Evolutionary conservation across 2,329 filamentous ascomycete genomes (phyloP), one percentile per base, ranked within the genome.

Genomic region (Aureobasidium sp.): DNA sequence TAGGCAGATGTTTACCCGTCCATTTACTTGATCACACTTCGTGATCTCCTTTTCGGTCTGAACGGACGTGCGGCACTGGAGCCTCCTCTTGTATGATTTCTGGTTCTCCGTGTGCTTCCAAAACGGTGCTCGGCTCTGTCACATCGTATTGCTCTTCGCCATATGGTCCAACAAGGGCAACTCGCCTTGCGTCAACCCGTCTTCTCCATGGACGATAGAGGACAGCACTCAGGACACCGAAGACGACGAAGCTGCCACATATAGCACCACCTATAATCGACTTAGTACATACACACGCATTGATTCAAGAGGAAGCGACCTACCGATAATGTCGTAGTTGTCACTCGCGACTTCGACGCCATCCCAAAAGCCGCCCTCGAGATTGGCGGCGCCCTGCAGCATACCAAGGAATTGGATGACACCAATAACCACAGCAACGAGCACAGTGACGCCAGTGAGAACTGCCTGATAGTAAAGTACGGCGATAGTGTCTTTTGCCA

Each of bases 381-480:
- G 88, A 59, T 88, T 80, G 0, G 88, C 87, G 0, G 93, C 87
- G 68, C 92, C 90, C 60, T 90, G 79, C 1, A 91, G 81, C 11
- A 97, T 79, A 1, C 86, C 91, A 12, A 97, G 78, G 0, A 96
- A 77, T 73, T 99, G 94, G 27, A 97, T 82, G 17, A 88, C 79
- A 25, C 93, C 93, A 67, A 97, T 96, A 31, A 94, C 87, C 2
- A 90, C 83, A 1, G 91, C 90, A 0, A 96, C 91, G 5, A 89
- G 76, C 27, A 96, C 88, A 0, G 91, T 97, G 57, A 96, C 84
- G 3, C 83, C 84, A 0, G 91, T 96, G 31, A 96, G 81, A 0
- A 96, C 88, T 67, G 93, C 89, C 14, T 91, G 95, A 76, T 97
- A 97, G 76, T 97, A 97, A 1, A 96, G 77, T 51, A 97, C 92